Evolutionary conservation across 2,329 filamentous ascomycete species (phyloP).

Genomic region (Rhytidhysteron rufulum): DNA sequence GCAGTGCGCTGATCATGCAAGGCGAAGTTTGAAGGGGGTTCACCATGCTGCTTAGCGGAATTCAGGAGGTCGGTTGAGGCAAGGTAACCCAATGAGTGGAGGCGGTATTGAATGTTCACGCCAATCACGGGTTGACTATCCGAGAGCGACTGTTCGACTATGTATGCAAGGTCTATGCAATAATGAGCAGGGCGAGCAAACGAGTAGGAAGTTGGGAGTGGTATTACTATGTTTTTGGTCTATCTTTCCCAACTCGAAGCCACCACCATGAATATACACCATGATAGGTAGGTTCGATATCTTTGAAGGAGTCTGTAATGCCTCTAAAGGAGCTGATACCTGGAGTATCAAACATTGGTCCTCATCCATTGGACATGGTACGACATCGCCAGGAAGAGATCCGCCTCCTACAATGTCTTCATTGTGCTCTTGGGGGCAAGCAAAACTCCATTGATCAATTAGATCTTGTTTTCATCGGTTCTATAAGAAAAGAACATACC

Average conservation of each 20-base stretch:
- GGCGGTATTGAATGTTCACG: conserved; percentile 21
- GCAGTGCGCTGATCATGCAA: conserved; percentile 30
- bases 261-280: conserved; percentile 52
- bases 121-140: conserved; percentile 14
- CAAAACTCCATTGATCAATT: conserved; percentile 11
- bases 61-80: conserved; percentile 41
- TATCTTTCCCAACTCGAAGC: conserved; percentile 38
- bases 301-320: conserved; percentile 6
- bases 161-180: conserved; percentile 4
- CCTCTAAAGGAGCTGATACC: conserved; percentile 17
- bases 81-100: conserved; percentile 28
- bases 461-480: neutral
- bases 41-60: conserved; percentile 13
- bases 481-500: conserved; percentile 8
- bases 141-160: conserved; percentile 19
- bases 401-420: conserved; percentile 11
- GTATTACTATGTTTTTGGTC: conserved; percentile 20
- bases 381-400: conserved; percentile 9
- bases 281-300: conserved; percentile 43
- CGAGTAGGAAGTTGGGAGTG: neutral
- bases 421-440: conserved; percentile 15
- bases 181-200: neutral
- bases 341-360: conserved; percentile 17
- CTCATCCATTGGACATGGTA: conserved; percentile 8
- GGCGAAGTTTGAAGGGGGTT: conserved; percentile 33